Conservation (phyloP, 129 eudicot genomes). For the Mikania micrantha region DNA sequence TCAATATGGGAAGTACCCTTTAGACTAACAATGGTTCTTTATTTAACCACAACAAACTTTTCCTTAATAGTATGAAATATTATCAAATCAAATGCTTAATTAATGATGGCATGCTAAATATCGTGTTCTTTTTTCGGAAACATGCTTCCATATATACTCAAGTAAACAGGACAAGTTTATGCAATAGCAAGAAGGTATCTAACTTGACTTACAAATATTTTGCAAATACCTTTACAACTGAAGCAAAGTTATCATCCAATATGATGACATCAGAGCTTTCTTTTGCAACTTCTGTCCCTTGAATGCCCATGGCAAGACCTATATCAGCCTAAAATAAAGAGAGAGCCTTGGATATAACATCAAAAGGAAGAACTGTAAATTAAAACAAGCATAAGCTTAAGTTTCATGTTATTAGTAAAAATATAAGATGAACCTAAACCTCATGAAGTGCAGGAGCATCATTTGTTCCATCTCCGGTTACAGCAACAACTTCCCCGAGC, state of each 20-base stretch:
- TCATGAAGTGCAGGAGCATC: conserved; percentile 99
- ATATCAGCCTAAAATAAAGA: conserved; percentile 66
- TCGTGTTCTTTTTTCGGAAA: not conserved
- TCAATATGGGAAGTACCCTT: not conserved
- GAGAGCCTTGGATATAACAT: not conserved
- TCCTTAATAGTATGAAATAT: not conserved
- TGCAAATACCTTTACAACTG: conserved; percentile 85
- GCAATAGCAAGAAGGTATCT: not conserved
- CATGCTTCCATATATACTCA: not conserved
- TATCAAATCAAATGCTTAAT: not conserved
- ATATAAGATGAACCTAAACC: conserved; percentile 37
- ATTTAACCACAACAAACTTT: not conserved
- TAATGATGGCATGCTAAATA: not conserved
- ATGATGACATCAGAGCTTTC: conserved; percentile 94
- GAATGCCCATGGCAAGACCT: conserved; percentile 97
- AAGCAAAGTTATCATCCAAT: conserved; percentile 88
- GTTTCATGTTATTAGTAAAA: not conserved
- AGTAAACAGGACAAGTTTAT: not conserved
- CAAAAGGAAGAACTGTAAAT: not conserved
- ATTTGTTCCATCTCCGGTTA: conserved; percentile 97
- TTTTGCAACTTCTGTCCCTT: conserved; percentile 98
- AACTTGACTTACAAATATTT: not conserved
- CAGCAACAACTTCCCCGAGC: conserved; percentile 93
- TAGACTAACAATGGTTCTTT: not conserved
- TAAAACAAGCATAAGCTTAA: not conserved